A percentile compares a stretch with the other conserved stretches of the same genome.
phyloP scores from a whole-genome alignment of 2,329 filamentous ascomycete species.

The Fusarium sp. region DNA sequence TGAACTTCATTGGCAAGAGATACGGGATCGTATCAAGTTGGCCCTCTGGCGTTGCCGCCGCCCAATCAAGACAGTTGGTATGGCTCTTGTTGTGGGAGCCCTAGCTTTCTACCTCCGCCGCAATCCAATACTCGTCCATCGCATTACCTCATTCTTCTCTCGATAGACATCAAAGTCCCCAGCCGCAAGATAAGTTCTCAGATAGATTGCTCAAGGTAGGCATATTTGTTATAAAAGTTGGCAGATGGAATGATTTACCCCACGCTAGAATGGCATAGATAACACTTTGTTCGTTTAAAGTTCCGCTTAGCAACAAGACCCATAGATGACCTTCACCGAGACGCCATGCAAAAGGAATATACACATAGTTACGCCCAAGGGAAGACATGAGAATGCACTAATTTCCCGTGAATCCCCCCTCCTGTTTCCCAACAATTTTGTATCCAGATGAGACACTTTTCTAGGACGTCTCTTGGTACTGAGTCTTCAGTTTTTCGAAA shows the following conservation, averaged over 20 bases:
- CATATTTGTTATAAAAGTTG: conserved; percentile 9
- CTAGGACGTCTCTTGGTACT: conserved; percentile 58
- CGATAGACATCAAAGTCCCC: conserved; percentile 11
- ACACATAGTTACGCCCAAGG: conserved; percentile 26
- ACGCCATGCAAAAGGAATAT: conserved; percentile 39
- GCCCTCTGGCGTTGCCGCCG: conserved; percentile 71
- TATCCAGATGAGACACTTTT: neutral
- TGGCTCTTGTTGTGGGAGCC: conserved; percentile 73
- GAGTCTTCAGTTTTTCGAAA: conserved; percentile 73
- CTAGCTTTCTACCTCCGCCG: conserved; percentile 74
- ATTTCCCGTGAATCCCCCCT: neutral
- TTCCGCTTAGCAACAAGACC: conserved; percentile 25
- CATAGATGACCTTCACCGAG: conserved; percentile 26
- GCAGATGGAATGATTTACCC: neutral
- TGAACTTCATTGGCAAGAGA: conserved; percentile 75
- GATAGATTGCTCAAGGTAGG: neutral
- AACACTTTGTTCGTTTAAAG: conserved; percentile 2
- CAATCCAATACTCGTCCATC: conserved; percentile 47
- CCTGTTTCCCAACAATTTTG: neutral
- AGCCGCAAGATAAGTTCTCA: neutral
- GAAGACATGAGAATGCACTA: conserved; percentile 7
- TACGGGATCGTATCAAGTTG: conserved; percentile 42
- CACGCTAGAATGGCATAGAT: conserved; percentile 11
- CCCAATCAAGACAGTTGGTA: conserved; percentile 68
- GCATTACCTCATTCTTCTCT: conserved; percentile 42